Evolutionary conservation across 164 flowering plant species (phyloP).

Genomic region (Annona squamosa): DNA sequence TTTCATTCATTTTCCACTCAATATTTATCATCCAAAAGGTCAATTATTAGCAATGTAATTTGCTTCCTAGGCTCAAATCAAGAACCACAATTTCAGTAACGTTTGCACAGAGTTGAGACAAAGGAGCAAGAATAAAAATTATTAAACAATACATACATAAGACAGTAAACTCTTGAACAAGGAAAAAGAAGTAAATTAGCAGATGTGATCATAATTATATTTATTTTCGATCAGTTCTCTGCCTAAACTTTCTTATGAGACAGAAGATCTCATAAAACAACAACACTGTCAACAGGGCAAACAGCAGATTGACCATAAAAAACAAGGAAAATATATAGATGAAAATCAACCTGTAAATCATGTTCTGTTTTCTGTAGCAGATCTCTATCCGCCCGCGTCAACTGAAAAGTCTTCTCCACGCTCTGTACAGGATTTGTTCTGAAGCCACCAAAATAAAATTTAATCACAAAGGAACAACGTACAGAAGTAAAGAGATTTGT

Average conservation of each 20-base stretch:
- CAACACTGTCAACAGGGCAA: not conserved
- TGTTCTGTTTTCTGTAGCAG: conserved; percentile 55
- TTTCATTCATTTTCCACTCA: too few species aligned
- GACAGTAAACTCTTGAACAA: not conserved
- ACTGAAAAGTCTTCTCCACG: conserved; percentile 75
- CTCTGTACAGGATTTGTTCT: conserved; percentile 69
- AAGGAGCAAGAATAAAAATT: too few species aligned
- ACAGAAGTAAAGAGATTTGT: not conserved
- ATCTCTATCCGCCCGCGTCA: conserved; percentile 71
- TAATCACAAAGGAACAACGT: not conserved
- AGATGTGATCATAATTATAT: not conserved
- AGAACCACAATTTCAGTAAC: too few species aligned
- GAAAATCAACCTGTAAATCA: conserved; percentile 74
- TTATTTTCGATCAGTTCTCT: too few species aligned
- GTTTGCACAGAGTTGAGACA: too few species aligned
- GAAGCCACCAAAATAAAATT: conserved; percentile 15
- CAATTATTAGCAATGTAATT: too few species aligned
- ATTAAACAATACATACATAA: too few species aligned
- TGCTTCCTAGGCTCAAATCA: too few species aligned
- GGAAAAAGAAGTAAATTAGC: not conserved
- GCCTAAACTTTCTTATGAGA: not conserved
- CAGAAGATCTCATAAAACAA: not conserved
- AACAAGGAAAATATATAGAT: not conserved
- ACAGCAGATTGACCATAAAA: not conserved
- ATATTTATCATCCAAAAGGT: too few species aligned